phyloP scores from a whole-genome alignment of 2,329 filamentous ascomycete species.

The Arthrinium phaeospermum region DNA sequence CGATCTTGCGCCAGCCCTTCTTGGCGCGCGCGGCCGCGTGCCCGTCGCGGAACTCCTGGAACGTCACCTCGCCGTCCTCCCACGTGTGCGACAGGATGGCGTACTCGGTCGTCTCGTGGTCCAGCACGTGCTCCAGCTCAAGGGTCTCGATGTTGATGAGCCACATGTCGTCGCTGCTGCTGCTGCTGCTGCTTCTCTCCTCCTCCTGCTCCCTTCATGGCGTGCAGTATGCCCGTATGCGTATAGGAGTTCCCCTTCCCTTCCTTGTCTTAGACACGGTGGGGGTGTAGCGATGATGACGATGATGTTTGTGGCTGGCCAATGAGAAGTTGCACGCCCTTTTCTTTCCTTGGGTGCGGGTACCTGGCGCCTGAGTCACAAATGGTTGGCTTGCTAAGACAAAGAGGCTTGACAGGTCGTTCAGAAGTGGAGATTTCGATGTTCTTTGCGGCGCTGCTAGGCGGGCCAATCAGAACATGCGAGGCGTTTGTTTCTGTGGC shows the following conservation, averaged over 20 bases:
- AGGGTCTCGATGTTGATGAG: constrained; percentile 15
- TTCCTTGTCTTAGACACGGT: not conserved
- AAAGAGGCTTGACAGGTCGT: not conserved
- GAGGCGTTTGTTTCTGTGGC: not conserved
- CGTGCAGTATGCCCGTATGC: not conserved
- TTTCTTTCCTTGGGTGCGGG: not conserved
- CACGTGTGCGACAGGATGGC: constrained; percentile 33
- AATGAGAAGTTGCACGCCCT: not conserved
- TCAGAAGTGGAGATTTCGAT: not conserved
- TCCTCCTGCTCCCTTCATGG: not conserved
- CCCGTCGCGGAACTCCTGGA: constrained; percentile 17
- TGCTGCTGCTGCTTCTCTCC: not conserved
- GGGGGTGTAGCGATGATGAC: not conserved
- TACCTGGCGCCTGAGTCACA: not conserved
- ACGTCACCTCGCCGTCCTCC: constrained; percentile 28
- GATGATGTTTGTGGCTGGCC: not conserved
- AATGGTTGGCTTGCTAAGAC: not conserved
- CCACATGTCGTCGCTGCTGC: constrained; percentile 2
- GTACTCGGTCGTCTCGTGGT: constrained; percentile 25
- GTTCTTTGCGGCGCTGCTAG: not conserved
- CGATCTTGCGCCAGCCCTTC: constrained; percentile 18
- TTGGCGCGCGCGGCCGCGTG: not conserved
- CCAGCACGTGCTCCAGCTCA: constrained; percentile 15
- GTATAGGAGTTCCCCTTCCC: not conserved
- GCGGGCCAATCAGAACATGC: not conserved